A percentile compares a stretch with the other conserved stretches of the same genome.
phyloP scores from a whole-genome alignment of 176 grass and related monocot genomes.

The Eragrostis nindensis region DNA sequence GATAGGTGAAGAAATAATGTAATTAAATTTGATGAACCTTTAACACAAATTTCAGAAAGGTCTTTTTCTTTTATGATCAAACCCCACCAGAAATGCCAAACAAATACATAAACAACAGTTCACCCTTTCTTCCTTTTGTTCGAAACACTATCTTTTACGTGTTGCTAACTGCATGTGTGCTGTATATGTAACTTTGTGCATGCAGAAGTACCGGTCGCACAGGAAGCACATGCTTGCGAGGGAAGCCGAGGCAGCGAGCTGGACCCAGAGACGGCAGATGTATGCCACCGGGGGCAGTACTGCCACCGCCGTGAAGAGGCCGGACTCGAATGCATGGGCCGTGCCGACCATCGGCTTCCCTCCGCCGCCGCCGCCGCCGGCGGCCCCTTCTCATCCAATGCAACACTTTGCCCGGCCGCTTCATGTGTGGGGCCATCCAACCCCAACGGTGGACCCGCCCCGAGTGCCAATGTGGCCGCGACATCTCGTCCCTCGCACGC shows the following conservation, averaged over 20 bases:
- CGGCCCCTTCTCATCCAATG: neutral
- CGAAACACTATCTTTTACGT: neutral
- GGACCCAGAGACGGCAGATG: conserved; percentile 68
- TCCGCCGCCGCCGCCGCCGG: conserved; percentile 28
- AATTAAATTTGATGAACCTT: too few relatives aligned
- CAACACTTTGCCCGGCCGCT: conserved; percentile 53
- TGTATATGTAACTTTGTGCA: neutral
- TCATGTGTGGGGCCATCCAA: conserved; percentile 75
- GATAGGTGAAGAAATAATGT: too few relatives aligned
- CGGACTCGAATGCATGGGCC: conserved; percentile 55
- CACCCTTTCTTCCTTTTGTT: neutral
- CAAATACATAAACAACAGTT: neutral
- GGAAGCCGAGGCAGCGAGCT: conserved; percentile 71
- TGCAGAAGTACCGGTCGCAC: conserved; percentile 92
- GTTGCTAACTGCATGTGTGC: neutral
- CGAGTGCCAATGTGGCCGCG: conserved; percentile 63
- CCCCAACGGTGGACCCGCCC: conserved; percentile 49
- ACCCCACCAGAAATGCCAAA: too few relatives aligned
- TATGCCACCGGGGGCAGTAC: conserved; percentile 27
- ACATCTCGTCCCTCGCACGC: conserved; percentile 36
- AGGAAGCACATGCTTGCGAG: conserved; percentile 80
- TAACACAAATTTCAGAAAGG: too few relatives aligned
- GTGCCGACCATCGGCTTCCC: conserved; percentile 69
- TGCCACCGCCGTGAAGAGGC: conserved; percentile 38
- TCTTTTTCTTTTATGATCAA: too few relatives aligned